Evolutionary conservation across 331 rosid species (phyloP).

Genomic region (Spiraea crenata): DNA sequence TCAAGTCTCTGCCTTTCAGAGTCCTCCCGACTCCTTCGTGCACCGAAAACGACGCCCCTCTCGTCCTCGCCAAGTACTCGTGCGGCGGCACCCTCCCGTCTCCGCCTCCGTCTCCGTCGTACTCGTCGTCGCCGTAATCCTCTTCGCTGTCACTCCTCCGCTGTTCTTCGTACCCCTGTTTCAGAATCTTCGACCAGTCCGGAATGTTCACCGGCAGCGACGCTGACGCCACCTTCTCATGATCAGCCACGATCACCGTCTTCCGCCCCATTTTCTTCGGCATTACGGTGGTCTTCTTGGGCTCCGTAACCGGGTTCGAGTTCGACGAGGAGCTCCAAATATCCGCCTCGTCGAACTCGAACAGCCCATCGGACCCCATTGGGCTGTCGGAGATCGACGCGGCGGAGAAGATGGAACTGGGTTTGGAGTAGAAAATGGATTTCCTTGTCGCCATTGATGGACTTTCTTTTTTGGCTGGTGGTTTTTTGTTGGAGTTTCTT

Average conservation of each 20-base stretch:
- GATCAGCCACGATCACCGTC: not conserved
- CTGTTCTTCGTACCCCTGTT: slow-evolving; percentile 40
- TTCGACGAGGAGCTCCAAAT: slow-evolving; percentile 30
- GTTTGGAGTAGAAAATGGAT: slow-evolving; percentile 32
- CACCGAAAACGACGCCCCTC: slow-evolving; percentile 80
- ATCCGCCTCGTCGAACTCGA: slow-evolving; percentile 67
- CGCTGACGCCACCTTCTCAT: slow-evolving; percentile 30
- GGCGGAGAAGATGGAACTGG: slow-evolving; percentile 44
- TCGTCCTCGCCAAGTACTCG: slow-evolving; percentile 68
- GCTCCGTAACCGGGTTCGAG: slow-evolving; percentile 7
- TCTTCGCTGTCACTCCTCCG: slow-evolving; percentile 28
- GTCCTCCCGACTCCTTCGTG: slow-evolving; percentile 95
- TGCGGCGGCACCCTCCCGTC: slow-evolving; percentile 64
- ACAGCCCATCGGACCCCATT: slow-evolving; percentile 19
- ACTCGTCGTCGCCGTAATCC: slow-evolving; percentile 17
- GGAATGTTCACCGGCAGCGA: slow-evolving; percentile 79
- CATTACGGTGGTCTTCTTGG: too few relatives aligned
- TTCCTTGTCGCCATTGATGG: slow-evolving; percentile 64
- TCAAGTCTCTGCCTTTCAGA: slow-evolving; percentile 78
- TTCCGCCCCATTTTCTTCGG: slow-evolving; percentile 33
- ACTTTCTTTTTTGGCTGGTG: not conserved
- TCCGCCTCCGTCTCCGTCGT: not conserved
- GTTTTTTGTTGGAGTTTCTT: too few relatives aligned
- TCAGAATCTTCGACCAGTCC: slow-evolving; percentile 85
- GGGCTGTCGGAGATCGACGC: slow-evolving; percentile 13